These are phyloP conservation scores for Cynanchum wilfordii DNA, from an alignment of 257 asterid genomes.

Conservation along the genomic window DNA sequence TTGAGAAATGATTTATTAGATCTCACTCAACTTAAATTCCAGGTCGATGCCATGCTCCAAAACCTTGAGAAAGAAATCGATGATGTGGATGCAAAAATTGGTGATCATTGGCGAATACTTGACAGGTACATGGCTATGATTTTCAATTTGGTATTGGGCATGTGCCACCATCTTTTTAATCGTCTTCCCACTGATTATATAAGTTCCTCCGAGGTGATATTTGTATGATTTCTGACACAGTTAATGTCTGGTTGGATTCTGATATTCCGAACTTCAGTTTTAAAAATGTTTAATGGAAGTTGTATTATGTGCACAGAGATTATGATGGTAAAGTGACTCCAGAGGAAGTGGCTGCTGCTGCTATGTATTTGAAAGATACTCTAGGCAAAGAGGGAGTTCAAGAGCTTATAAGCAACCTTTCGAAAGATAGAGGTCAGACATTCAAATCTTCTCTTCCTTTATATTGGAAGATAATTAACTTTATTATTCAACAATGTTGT, in stretches of 20 bases:
- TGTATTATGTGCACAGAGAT: constrained; percentile 39
- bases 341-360: constrained; percentile 86
- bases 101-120: constrained; percentile 84
- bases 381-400: constrained; percentile 78
- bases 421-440: constrained; percentile 65
- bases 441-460: neutral
- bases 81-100: constrained; percentile 91
- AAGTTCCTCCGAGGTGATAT: neutral
- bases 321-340: constrained; percentile 84
- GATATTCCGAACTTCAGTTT: neutral
- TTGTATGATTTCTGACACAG: neutral
- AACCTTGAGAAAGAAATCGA: constrained; percentile 96
- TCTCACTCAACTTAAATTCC: constrained; percentile 3
- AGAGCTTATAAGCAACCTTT: constrained; percentile 72
- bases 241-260: neutral
- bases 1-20: too few species aligned
- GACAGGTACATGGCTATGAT: constrained; percentile 49
- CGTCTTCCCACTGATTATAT: neutral
- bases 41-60: constrained; percentile 97
- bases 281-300: neutral
- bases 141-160: neutral
- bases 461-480: neutral
- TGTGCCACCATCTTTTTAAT: neutral
- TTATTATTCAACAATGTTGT: neutral
- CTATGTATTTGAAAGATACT: constrained; percentile 70